Percentiles rank a stretch among this genome's conserved stretches.
Conservation (phyloP, 2,329 filamentous ascomycete species). For the Fusarium liriodendri region DNA sequence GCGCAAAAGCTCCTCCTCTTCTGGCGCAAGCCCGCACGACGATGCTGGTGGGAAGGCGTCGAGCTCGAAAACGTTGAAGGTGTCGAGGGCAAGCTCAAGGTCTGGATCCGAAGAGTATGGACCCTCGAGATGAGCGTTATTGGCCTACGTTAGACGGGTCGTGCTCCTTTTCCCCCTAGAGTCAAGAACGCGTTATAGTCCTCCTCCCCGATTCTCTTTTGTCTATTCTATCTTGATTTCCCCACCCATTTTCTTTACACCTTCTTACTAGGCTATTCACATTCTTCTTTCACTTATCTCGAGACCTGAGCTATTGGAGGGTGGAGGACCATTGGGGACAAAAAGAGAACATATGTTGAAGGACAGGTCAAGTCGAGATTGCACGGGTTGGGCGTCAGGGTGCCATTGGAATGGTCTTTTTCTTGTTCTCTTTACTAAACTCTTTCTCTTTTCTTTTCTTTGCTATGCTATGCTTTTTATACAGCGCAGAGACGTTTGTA, state of each 20-base stretch:
- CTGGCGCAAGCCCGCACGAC: conserved; percentile 94
- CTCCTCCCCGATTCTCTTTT: conserved; percentile 21
- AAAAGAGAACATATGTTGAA: conserved; percentile 28
- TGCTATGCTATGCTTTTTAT: conserved; percentile 28
- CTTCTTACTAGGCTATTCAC: conserved; percentile 23
- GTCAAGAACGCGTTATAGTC: conserved; percentile 20
- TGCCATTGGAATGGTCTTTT: conserved; percentile 38
- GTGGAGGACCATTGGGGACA: conserved; percentile 27
- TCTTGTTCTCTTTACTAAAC: conserved; percentile 23
- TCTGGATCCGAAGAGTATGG: conserved; percentile 99
- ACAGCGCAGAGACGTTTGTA: conserved; percentile 28
- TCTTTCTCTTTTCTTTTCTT: conserved; percentile 22
- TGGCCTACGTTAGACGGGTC: conserved; percentile 71
- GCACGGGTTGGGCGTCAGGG: conserved; percentile 44
- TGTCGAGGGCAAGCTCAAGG: conserved; percentile 91
- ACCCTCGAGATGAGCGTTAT: conserved; percentile 98
- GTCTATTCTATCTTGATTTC: conserved; percentile 34
- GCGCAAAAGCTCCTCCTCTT: conserved; percentile 97
- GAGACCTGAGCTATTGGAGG: conserved; percentile 27
- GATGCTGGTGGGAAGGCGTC: conserved; percentile 99
- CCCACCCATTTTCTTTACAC: conserved; percentile 18
- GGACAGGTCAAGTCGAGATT: conserved; percentile 37
- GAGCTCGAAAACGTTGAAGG: conserved; percentile 91
- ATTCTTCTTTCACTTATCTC: conserved; percentile 21
- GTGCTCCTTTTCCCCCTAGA: conserved; percentile 4